Percentiles rank a stretch among this genome's conserved stretches.
These are phyloP conservation scores for Pseudocercospora cruenta DNA, from an alignment of 2,329 filamentous ascomycete genomes.

Conservation along the genomic window DNA sequence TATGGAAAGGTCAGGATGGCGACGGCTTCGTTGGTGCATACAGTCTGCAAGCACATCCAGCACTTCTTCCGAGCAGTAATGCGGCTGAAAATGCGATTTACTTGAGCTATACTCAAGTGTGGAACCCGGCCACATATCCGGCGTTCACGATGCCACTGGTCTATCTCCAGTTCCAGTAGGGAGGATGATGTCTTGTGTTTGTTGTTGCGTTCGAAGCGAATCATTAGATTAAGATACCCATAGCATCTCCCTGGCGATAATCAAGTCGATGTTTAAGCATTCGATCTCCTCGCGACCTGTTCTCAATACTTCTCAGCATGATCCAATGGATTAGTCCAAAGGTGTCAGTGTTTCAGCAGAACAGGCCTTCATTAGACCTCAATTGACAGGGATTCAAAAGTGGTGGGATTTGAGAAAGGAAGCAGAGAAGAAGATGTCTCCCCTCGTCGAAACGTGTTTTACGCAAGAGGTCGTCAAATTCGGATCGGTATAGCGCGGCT, in stretches of 20 bases:
- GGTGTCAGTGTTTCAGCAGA: neutral
- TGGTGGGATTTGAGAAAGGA: neutral
- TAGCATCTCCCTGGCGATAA: neutral
- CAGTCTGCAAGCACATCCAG: conserved; percentile 27
- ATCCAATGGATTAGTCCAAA: neutral
- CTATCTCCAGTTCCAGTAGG: conserved; percentile 17
- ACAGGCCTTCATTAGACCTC: neutral
- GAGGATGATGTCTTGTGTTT: neutral
- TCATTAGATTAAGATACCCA: neutral
- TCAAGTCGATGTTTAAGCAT: neutral
- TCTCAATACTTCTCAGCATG: neutral
- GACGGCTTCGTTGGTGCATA: conserved; percentile 25
- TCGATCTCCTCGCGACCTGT: no score
- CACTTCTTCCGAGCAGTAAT: conserved; percentile 19
- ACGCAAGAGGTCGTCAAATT: neutral
- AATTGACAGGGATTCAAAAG: neutral
- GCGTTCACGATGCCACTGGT: conserved; percentile 20
- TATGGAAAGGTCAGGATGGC: conserved; percentile 25
- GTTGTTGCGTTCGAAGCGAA: neutral
- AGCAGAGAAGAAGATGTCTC: neutral
- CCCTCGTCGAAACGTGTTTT: neutral
- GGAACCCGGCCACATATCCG: neutral
- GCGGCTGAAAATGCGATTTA: conserved; percentile 27
- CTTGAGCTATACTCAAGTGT: conserved; percentile 22
- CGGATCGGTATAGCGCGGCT: neutral